Evolutionary conservation across 345 rosid species (phyloP).

Genomic region (Citrus reticulata): DNA sequence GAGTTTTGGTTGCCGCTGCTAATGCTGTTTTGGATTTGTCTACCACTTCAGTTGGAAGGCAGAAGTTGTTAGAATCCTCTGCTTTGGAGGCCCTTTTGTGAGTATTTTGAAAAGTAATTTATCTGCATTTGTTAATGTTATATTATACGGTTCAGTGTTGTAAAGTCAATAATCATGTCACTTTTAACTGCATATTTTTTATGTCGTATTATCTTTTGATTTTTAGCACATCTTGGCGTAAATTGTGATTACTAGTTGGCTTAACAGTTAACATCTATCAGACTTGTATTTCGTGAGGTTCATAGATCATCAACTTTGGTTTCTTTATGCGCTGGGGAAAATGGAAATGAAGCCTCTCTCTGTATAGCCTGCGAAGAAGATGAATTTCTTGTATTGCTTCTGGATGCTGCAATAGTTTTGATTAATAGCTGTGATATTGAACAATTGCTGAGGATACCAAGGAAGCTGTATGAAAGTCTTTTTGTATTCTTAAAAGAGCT

Average conservation of each 20-base stretch:
- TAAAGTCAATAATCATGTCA: too few relatives aligned
- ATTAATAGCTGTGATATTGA: slow-evolving; percentile 36
- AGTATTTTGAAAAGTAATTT: slow-evolving; percentile 8
- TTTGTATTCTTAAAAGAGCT: slow-evolving; percentile 27
- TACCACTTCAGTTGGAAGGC: slow-evolving; percentile 39
- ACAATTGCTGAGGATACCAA: slow-evolving; percentile 35
- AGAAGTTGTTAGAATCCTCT: slow-evolving; percentile 32
- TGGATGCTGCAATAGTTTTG: slow-evolving; percentile 33
- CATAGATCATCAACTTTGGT: slow-evolving; percentile 18
- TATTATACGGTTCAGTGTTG: too few relatives aligned
- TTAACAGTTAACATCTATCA: slow-evolving; percentile 18
- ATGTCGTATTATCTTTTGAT: neutral
- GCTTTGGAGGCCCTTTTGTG: slow-evolving; percentile 44
- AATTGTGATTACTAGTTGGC: neutral
- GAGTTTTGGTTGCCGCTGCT: slow-evolving; percentile 36
- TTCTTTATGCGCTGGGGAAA: slow-evolving; percentile 22
- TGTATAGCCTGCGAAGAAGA: slow-evolving; percentile 29
- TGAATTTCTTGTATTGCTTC: slow-evolving; percentile 25
- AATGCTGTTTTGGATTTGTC: slow-evolving; percentile 49
- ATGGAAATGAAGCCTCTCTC: slow-evolving; percentile 9
- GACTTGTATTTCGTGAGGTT: slow-evolving; percentile 44
- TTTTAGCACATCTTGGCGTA: neutral
- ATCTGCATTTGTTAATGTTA: too few relatives aligned
- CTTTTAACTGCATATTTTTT: neutral
- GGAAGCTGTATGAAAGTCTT: slow-evolving; percentile 25